Evolutionary conservation across 2,329 filamentous ascomycete species (phyloP).

Genomic region (Penicillium crustosum): DNA sequence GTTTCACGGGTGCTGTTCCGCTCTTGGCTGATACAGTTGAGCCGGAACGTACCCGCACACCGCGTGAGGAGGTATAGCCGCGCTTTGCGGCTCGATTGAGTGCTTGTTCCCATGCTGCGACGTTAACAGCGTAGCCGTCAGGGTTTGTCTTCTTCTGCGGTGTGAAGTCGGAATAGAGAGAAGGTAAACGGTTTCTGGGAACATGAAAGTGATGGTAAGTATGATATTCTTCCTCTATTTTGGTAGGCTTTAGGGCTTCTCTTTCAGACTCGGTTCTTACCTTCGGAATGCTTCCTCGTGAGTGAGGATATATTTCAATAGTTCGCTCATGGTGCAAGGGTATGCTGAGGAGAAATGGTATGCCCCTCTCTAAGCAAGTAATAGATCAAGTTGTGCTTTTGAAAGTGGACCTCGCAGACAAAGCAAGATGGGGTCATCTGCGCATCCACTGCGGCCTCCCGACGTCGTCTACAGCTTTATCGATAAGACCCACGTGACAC

Average conservation of each 20-base stretch:
- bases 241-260: neutral
- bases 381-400: neutral
- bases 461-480: slow-evolving; percentile 23
- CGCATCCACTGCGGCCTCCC: neutral
- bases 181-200: slow-evolving; percentile 70
- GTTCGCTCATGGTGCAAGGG: slow-evolving; percentile 50
- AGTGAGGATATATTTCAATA: slow-evolving; percentile 64
- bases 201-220: slow-evolving; percentile 1
- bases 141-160: slow-evolving; percentile 74
- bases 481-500: slow-evolving; percentile 30
- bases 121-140: slow-evolving; percentile 79
- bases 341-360: neutral
- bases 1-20: neutral
- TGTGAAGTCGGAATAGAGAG: slow-evolving; percentile 84
- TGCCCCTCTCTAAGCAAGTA: neutral
- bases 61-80: slow-evolving; percentile 55
- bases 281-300: slow-evolving; percentile 61
- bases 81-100: slow-evolving; percentile 67
- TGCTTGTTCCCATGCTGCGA: slow-evolving; percentile 74
- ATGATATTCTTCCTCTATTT: neutral
- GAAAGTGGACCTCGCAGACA: neutral
- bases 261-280: slow-evolving; percentile 42
- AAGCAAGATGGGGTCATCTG: slow-evolving; percentile 1
- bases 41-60: slow-evolving; percentile 24
- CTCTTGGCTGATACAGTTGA: slow-evolving; percentile 10